A percentile compares a stretch with the other conserved stretches of the same genome.
phyloP scores from a whole-genome alignment of 2,329 filamentous ascomycete species.

The Fusarium sterilihyphosum region DNA sequence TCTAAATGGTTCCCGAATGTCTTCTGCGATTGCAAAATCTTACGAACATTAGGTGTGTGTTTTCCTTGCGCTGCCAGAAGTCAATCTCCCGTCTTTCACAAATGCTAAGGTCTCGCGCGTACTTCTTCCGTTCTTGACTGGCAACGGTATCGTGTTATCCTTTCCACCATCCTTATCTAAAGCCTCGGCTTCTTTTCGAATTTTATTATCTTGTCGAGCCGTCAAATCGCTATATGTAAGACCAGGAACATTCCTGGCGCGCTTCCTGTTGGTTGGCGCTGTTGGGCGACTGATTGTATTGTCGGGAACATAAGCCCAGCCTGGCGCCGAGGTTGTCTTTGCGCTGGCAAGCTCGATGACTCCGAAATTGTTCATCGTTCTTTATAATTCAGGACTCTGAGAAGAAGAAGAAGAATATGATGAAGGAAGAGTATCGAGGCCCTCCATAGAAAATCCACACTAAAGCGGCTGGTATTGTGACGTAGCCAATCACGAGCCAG shows the following conservation, averaged over 20 bases:
- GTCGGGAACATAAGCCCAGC: conserved; percentile 93
- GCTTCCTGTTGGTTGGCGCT: conserved; percentile 72
- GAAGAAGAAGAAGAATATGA: neutral
- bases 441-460: conserved; percentile 32
- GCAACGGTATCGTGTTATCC: conserved; percentile 77
- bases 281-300: conserved; percentile 68
- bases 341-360: conserved; percentile 84
- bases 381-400: neutral
- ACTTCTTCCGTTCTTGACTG: conserved; percentile 61
- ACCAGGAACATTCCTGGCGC: conserved; percentile 68
- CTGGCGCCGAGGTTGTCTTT: conserved; percentile 76
- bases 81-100: conserved; percentile 4
- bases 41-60: conserved; percentile 75
- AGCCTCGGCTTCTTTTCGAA: conserved; percentile 82
- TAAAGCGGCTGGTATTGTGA: conserved; percentile 25
- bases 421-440: neutral
- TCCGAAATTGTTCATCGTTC: conserved; percentile 72
- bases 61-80: conserved; percentile 57
- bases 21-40: conserved; percentile 82
- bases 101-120: conserved; percentile 23
- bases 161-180: conserved; percentile 83
- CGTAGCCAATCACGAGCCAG: conserved; percentile 42
- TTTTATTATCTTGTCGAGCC: conserved; percentile 83
- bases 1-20: conserved; percentile 85
- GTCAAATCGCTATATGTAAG: conserved; percentile 72